Evolutionary conservation across 371 early-diverging fungal species (phyloP), one percentile per base, ranked within the genome.

Genomic region (Saksenaea oblongispora): DNA sequence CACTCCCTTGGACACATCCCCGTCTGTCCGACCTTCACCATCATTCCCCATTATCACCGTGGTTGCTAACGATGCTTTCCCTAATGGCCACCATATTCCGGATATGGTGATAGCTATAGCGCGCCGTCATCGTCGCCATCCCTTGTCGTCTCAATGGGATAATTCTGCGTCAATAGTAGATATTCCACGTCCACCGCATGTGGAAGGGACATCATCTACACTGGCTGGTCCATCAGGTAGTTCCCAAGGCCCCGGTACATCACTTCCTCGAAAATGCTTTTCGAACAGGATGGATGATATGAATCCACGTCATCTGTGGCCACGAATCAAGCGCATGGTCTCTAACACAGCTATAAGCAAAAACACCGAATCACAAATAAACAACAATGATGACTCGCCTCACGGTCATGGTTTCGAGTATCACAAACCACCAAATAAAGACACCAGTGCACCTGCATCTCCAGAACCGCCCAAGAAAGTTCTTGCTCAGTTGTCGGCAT

Each of bases 1-100:
- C 22, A 78, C 79, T 8, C 79, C 79, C 34, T 44, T 75, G 36
- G 75, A 75, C 64, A 72, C 69, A 1, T 78, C 79, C 27, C 79
- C 79, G 17, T 59, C 42, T 4, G 66, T 64, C 39, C 65, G 61
- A 26, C 72, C 70, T 10, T 63, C 64, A 2, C 62, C 72, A 34
- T 31, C 67, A 10, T 65, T 72, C 62, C 61, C 76, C 27, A 65
- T 76, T 22, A 73, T 73, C 47, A 78, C 72, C 8, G 66, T 78
- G n/a, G 67, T 71, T 5, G 64, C 69, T 37, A 58, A 71, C 58
- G 79, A 75, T 41, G 58, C 68, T 14, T 59, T 67, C 24, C 70
- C 70, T 13, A 60, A 65, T 54, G 13, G 47, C 35, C 56, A 34
- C 27, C 61, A 61, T n/a, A 75, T 73, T 34, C 73, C 69, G 42